These are phyloP conservation scores for Pseudogymnoascus sp. DNA, from an alignment of 2,329 filamentous ascomycete genomes.

Conservation along the genomic window DNA sequence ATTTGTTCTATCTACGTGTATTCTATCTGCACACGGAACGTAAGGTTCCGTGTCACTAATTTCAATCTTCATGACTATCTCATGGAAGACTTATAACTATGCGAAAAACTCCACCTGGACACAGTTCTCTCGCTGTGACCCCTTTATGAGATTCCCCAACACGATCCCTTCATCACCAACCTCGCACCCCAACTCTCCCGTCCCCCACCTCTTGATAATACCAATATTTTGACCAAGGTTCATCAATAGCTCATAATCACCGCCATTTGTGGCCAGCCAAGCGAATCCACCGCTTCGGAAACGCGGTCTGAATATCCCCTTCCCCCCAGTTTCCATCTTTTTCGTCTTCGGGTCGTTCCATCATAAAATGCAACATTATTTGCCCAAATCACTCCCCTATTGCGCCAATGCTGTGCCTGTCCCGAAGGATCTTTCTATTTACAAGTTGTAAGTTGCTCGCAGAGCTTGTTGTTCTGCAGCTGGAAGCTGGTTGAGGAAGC, in stretches of 20 bases:
- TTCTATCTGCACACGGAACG: background rate
- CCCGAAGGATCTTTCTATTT: conserved; percentile 23
- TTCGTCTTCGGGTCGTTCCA: conserved; percentile 6
- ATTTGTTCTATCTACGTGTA: conserved; percentile 11
- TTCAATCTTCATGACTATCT: background rate
- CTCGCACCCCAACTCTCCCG: background rate
- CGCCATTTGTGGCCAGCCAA: conserved; percentile 4
- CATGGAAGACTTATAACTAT: background rate
- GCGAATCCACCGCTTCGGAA: background rate
- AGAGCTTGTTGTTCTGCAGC: conserved; percentile 19
- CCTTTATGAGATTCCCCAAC: background rate
- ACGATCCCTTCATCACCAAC: background rate
- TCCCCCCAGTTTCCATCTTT: background rate
- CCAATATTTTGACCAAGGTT: background rate
- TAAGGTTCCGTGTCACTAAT: background rate
- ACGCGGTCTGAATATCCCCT: conserved; percentile 1
- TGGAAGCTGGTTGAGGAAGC: conserved; percentile 33
- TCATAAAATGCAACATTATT: conserved; percentile 9
- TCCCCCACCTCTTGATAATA: background rate
- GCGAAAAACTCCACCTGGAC: background rate
- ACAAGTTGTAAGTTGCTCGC: conserved; percentile 28
- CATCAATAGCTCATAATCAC: background rate
- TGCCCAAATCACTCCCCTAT: conserved; percentile 9
- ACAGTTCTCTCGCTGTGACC: conserved; percentile 4
- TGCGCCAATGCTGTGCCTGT: conserved; percentile 9